Evolutionary conservation across 495 filamentous ascomycete species (phyloP).

Genomic region (Hypoxylon fragiforme): DNA sequence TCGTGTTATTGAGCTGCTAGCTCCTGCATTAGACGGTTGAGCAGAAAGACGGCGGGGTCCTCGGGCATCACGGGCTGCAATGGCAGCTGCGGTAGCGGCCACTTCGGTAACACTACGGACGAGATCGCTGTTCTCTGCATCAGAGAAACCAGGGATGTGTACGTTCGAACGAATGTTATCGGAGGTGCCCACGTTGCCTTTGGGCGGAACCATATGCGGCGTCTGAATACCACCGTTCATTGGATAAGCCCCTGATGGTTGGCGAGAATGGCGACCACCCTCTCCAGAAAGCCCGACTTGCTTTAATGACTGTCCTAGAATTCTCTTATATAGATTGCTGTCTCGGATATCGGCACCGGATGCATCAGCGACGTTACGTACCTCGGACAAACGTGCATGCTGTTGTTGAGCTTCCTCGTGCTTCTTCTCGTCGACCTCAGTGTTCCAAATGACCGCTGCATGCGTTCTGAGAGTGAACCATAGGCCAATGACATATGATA

Average conservation of each 20-base stretch:
- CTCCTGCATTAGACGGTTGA: slow-evolving; percentile 30
- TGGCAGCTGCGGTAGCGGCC: slow-evolving; percentile 85
- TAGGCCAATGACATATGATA: slow-evolving; percentile 90
- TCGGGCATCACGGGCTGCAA: slow-evolving; percentile 77
- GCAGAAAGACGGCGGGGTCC: slow-evolving; percentile 36
- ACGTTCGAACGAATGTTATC: slow-evolving; percentile 45
- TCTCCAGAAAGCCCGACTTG: slow-evolving; percentile 68
- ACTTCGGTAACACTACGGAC: slow-evolving; percentile 86
- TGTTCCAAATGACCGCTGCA: slow-evolving; percentile 95
- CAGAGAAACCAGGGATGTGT: slow-evolving; percentile 69
- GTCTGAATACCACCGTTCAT: slow-evolving; percentile 46
- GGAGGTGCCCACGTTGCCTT: slow-evolving; percentile 49
- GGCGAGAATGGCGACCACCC: slow-evolving; percentile 48
- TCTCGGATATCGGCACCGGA: slow-evolving; percentile 68
- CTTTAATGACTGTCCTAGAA: slow-evolving; percentile 84
- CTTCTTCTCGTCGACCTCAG: slow-evolving; percentile 83
- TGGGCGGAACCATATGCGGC: slow-evolving; percentile 75
- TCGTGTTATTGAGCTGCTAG: slow-evolving; percentile 35
- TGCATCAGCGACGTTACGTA: slow-evolving; percentile 45
- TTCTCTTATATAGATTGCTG: slow-evolving; percentile 87
- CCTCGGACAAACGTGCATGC: slow-evolving; percentile 46
- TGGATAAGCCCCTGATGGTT: slow-evolving; percentile 42
- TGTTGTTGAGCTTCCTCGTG: slow-evolving; percentile 46
- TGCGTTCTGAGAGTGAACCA: slow-evolving; percentile 97
- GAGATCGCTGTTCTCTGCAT: slow-evolving; percentile 77